Base-by-base conservation (phyloP, 768 basidiomycete species). In the Pleurotus eryngii region DNA sequence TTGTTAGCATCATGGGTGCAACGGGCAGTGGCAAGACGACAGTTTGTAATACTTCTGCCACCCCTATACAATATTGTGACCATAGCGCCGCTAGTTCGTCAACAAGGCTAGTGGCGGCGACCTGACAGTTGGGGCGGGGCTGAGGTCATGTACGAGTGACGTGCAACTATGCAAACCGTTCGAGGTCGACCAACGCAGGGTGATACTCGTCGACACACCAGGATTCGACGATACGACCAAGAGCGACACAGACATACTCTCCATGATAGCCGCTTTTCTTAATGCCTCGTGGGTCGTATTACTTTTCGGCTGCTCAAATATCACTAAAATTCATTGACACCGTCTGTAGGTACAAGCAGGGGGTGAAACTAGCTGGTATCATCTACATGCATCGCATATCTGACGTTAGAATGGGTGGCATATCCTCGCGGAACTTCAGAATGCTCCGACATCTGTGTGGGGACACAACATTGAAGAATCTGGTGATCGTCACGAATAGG, bases 161-260 rank as follows among this genome's bases (percentile, higher is more conserved):
- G 76, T 85, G 1, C 72, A 77, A 54, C 66, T 74, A 5, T 71
- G 79, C 0, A 60, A 72, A 8, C 68, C 77, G 0, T 81, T 83
- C 61, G 61, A 67, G 18, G 64, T 82, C 12, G 74, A 79, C 40
- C 79, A 75, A 3, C 68, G 66, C 6, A 62, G 55, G 14, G 71
- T 84, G 37, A 75, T 69, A 0, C 63, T 85, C 17, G 76, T 85
- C 42, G 83, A 85, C 60, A 85, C 83, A 0, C 83, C 83, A 0
- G 83, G 83, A 4, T 85, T 84, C 56, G 83, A 83, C 57, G 81
- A 84, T 61, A 78, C 81, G 5, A 71, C 66, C 4, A 71, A 70
- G 46, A 79, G 73, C 50, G 81, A 82, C 53, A 72, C 75, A 0
- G 79, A 78, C 18, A 66, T 82, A n/a, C 65, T 82, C 46, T 76